Evolutionary conservation across 1,284 basidiomycete genomes (phyloP), one percentile per base, ranked within the genome.

Genomic region (Sporisorium graminicola): DNA sequence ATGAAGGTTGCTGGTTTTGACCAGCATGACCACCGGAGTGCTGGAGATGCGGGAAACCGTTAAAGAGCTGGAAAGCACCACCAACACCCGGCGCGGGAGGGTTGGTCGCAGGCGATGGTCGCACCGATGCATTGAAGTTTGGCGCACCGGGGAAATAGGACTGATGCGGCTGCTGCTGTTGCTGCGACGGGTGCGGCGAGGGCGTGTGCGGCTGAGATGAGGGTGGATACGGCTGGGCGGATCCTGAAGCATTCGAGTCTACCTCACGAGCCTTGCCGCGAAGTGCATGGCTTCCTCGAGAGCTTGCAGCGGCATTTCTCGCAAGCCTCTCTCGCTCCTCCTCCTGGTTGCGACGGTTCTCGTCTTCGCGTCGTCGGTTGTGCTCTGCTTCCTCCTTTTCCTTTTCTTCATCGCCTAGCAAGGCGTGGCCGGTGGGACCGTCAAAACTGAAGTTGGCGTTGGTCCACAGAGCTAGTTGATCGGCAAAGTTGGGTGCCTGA

Each of bases 391-490:
- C 81, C 18, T 79, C 77, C 68, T 82, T 79, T 26, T 83, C 79
- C 65, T 85, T 85, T 18, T 85, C 82, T 51, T 85, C 83, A 42
- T 85, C 83, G 26, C 75, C 82, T 29, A 85, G 70, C 51, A 85
- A 61, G 5, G 84, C 84, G 50, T 84, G 83, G 12, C 84, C 84
- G 24, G 83, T 84, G 24, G 84, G 83, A 14, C 83, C 83, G 44
- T 85, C 84, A 56, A 85, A 85, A 60, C 73, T 81, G 65, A 85
- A 85, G 64, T 81, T 84, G 49, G 83, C 83, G 43, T 83, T 85
- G 47, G 83, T 85, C 84, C 84, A 85, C 2, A 85, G 76, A 7
- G 81, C 81, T 6, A 85, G 77, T 58, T 85, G 84, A 42, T 85
- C 83, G 35, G 83, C 75, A 64, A 85, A 82, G 58, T 78, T 82